phyloP scores from a whole-genome alignment of 1,284 basidiomycete species.

The Apiotrichum laibachii region DNA sequence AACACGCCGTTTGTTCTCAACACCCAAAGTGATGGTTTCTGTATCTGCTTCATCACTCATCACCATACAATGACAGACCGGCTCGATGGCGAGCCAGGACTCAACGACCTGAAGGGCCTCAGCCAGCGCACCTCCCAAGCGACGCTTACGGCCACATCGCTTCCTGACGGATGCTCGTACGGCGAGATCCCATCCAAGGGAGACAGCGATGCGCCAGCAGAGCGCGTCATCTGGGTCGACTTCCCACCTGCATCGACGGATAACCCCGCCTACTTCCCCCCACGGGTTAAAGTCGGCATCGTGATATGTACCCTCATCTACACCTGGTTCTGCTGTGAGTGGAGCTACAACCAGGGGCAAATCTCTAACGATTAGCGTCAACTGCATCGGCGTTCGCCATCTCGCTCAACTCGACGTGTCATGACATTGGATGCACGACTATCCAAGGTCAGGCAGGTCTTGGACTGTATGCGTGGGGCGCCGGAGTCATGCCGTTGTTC shows the following conservation, averaged over 20 bases:
- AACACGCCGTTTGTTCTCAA: too few species aligned
- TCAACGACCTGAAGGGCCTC: too few species aligned
- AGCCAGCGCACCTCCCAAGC: conserved; percentile 14
- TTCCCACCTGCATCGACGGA: conserved; percentile 58
- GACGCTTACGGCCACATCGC: conserved; percentile 8
- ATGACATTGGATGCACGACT: conserved; percentile 61
- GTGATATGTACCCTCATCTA: conserved; percentile 61
- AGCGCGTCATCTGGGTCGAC: conserved; percentile 57
- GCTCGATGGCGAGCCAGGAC: too few species aligned
- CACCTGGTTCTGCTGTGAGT: conserved; percentile 58
- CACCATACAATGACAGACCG: too few species aligned
- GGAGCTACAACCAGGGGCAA: neutral
- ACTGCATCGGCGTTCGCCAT: conserved; percentile 59
- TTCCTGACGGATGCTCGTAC: conserved; percentile 15
- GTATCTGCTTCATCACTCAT: too few species aligned
- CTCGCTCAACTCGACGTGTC: conserved; percentile 62
- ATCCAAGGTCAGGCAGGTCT: conserved; percentile 63
- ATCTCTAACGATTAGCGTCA: conserved; percentile 52
- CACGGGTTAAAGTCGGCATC: conserved; percentile 60
- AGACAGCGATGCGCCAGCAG: neutral
- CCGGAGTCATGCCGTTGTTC: conserved; percentile 61
- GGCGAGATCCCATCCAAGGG: conserved; percentile 10
- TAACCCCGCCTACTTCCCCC: conserved; percentile 60
- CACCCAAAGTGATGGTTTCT: too few species aligned
- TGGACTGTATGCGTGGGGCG: conserved; percentile 60